Evolutionary conservation across 352 stramenopile species (phyloP).

Genomic region (Globisporangium spinosum): DNA sequence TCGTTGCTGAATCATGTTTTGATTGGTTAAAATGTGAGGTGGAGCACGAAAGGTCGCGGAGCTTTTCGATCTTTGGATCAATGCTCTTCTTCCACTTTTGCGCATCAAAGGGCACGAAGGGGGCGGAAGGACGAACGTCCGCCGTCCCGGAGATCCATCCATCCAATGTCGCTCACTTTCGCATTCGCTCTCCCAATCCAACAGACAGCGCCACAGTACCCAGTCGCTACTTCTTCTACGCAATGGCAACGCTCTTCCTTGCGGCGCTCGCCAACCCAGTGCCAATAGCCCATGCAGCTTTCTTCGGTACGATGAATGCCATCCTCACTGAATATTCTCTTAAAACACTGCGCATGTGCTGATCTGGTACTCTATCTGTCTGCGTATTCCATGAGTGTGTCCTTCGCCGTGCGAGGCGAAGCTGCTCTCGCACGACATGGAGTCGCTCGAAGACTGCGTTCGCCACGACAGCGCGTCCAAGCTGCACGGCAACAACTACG

Average conservation of each 20-base stretch:
- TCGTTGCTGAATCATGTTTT: slow-evolving; percentile 4
- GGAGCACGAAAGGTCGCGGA: slow-evolving; percentile 29
- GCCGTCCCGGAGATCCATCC: no score
- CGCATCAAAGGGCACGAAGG: slow-evolving; percentile 6
- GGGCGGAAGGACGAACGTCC: background rate
- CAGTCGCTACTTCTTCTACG: background rate
- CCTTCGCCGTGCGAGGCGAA: slow-evolving; percentile 63
- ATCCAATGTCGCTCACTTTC: slow-evolving; percentile 16
- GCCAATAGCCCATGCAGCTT: slow-evolving; percentile 25
- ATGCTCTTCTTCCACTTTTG: slow-evolving; percentile 14
- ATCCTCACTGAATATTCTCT: background rate
- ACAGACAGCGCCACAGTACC: no score
- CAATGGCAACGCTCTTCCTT: slow-evolving; percentile 23
- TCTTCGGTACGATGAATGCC: slow-evolving; percentile 26
- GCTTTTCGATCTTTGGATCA: slow-evolving; percentile 21
- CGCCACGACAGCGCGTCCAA: slow-evolving; percentile 28
- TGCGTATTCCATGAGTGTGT: slow-evolving; percentile 31
- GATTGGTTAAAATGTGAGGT: slow-evolving; percentile 20
- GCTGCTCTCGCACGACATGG: slow-evolving; percentile 82
- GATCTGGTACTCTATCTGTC: background rate
- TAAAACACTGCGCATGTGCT: no score
- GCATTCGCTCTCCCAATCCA: slow-evolving; percentile 15
- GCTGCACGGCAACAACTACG: slow-evolving; percentile 13
- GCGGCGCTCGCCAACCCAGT: slow-evolving; percentile 13
- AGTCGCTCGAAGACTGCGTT: slow-evolving; percentile 67